Conservation (phyloP, 805 yeast species). For the Jamesozyma lodderae region DNA sequence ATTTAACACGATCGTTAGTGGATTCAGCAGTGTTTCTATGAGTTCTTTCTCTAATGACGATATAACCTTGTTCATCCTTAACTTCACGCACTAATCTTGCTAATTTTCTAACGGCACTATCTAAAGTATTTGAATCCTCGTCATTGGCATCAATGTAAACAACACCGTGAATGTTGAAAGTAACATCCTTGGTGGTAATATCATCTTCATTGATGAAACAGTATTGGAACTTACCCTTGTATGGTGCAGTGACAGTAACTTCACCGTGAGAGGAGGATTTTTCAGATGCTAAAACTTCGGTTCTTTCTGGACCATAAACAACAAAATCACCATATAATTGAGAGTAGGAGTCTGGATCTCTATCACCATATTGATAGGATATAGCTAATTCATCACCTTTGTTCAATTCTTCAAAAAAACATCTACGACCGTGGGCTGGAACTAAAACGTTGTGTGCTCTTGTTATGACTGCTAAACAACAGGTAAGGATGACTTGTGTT, state of each 20-base stretch:
- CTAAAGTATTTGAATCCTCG: slow-evolving; percentile 70
- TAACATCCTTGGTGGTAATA: slow-evolving; percentile 74
- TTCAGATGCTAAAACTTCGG: slow-evolving; percentile 39
- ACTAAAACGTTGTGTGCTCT: slow-evolving; percentile 72
- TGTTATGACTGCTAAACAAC: slow-evolving; percentile 8
- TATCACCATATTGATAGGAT: slow-evolving; percentile 87
- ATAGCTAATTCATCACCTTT: slow-evolving; percentile 80
- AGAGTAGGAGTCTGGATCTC: slow-evolving; percentile 61
- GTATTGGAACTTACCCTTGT: slow-evolving; percentile 69
- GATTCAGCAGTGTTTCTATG: slow-evolving; percentile 98
- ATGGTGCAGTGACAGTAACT: slow-evolving; percentile 52
- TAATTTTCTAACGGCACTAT: slow-evolving; percentile 70
- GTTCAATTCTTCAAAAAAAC: slow-evolving; percentile 79
- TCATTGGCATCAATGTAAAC: slow-evolving; percentile 74
- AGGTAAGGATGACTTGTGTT: slow-evolving; percentile 4
- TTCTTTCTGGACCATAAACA: slow-evolving; percentile 37
- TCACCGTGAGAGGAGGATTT: slow-evolving; percentile 73
- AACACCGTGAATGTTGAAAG: slow-evolving; percentile 91
- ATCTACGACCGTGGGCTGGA: slow-evolving; percentile 75
- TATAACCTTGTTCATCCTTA: slow-evolving; percentile 82
- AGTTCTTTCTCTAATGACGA: slow-evolving; percentile 91
- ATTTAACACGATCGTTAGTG: slow-evolving; percentile 91
- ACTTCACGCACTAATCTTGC: slow-evolving; percentile 74
- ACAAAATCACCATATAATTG: slow-evolving; percentile 65
- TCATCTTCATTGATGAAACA: slow-evolving; percentile 86